Conservation (phyloP, 2,329 filamentous ascomycete species). For the Botryotinia narcissicola region DNA sequence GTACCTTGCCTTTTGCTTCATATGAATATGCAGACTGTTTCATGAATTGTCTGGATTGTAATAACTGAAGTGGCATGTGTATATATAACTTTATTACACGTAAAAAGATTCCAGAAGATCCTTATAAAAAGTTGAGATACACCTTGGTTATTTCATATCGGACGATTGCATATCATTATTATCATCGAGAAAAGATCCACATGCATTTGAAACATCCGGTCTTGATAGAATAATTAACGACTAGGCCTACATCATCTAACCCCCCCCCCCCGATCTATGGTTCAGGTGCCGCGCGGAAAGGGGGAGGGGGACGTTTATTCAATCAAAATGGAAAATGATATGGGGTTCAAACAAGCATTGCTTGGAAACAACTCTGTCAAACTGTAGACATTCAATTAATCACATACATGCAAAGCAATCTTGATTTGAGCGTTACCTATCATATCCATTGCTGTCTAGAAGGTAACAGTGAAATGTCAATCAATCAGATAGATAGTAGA, state of each 20-base stretch:
- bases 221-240: not conserved
- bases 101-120: not conserved
- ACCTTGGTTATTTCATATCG: not conserved
- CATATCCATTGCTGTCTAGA: not conserved
- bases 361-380: not conserved
- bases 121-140: not conserved
- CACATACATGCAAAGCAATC: not conserved
- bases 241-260: not conserved
- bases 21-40: not conserved
- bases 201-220: not conserved
- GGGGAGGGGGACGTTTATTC: not conserved
- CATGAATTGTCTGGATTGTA: not conserved
- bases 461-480: not conserved
- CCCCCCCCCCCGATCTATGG: not conserved
- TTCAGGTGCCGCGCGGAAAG: conserved; percentile 3
- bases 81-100: too few species aligned
- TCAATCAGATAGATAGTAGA: not conserved
- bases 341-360: conserved; percentile 8
- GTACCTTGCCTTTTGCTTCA: not conserved
- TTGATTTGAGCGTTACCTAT: not conserved
- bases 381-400: not conserved
- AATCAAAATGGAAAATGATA: not conserved
- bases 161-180: not conserved
- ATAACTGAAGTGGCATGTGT: not conserved
- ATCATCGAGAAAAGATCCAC: not conserved